Base-by-base conservation (phyloP, 257 asterid genomes). In the Anisodus tanguticus region DNA sequence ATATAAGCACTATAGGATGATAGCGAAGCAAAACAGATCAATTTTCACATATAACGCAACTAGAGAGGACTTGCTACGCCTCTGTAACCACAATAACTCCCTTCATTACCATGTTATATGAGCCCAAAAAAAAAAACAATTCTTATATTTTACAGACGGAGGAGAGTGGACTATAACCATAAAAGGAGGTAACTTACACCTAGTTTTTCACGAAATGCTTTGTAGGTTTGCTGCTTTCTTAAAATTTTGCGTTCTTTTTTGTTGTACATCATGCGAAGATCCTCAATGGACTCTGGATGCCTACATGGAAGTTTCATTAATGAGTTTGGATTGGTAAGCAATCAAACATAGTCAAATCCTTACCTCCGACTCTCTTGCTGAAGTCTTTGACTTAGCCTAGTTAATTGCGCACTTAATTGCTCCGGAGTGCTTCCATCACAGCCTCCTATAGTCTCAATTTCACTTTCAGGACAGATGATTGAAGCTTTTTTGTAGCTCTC, bases 281-380 rank as follows among this genome's bases (percentile, higher is more conserved):
- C 98, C 69, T 92, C 98, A 82, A 95, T 91, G 74, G 98, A 88
- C 88, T 95, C 98, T 39, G 94, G 89, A 88, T 88, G 91, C 87
- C 98, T 95, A 96, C 92, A 88, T 45, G 80, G 57, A 63, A 82
- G 83, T 31, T 74, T 87, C 60, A 66, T 74, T 19, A 81, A 86
- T 68, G 66, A 47, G 67, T 78, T 49, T 17, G 79, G 47, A 51
- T 47, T 15, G 45, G 76, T 67, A 64, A 3, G 22, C 58, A 9
- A 81, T 82, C 77, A 62, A 82, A 67, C 63, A 55, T 81, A 60
- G 31, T 57, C 57, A 43, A 80, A 82, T 78, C 77, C 60, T 79
- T 85, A 92, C 98, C 95, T 93, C 88, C 86, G 95, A 88, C 92
- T 92, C 91, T 96, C 98, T 39, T 90, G 97, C 86, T 88, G 84